phyloP scores from a whole-genome alignment of 2,329 filamentous ascomycete genomes.

The Myriosclerotinia duriaeana region DNA sequence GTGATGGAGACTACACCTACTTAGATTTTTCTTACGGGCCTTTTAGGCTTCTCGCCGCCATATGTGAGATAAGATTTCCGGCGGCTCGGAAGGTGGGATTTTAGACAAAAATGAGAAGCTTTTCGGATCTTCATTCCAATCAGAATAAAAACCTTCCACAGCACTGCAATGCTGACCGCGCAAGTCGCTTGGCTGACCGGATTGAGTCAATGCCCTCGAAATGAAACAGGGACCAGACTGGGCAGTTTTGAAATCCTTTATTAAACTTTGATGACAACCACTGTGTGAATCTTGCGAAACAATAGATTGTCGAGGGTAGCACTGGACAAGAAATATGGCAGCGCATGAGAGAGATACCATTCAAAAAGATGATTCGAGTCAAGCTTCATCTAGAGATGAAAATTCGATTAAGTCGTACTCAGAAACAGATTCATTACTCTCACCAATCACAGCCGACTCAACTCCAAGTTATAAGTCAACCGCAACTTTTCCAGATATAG shows the following conservation, averaged over 20 bases:
- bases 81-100: constrained; percentile 4
- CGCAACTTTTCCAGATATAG: constrained; percentile 7
- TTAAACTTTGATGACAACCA: not conserved
- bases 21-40: not conserved
- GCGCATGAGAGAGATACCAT: constrained; percentile 9
- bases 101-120: constrained; percentile 15
- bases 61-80: not conserved
- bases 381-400: constrained; percentile 12
- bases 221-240: not conserved
- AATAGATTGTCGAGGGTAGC: not conserved
- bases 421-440: constrained; percentile 23
- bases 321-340: constrained; percentile 9
- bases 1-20: not conserved
- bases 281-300: not conserved
- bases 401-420: constrained; percentile 12
- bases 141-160: not conserved
- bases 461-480: constrained; percentile 25
- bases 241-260: not conserved
- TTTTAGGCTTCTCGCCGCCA: not conserved
- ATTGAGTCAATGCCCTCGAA: constrained; percentile 4
- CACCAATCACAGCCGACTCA: constrained; percentile 13
- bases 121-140: constrained; percentile 1
- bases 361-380: constrained; percentile 7
- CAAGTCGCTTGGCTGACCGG: not conserved
- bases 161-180: not conserved